Conservation (phyloP, 2,329 filamentous ascomycete genomes). For the Monosporascus sp. region DNA sequence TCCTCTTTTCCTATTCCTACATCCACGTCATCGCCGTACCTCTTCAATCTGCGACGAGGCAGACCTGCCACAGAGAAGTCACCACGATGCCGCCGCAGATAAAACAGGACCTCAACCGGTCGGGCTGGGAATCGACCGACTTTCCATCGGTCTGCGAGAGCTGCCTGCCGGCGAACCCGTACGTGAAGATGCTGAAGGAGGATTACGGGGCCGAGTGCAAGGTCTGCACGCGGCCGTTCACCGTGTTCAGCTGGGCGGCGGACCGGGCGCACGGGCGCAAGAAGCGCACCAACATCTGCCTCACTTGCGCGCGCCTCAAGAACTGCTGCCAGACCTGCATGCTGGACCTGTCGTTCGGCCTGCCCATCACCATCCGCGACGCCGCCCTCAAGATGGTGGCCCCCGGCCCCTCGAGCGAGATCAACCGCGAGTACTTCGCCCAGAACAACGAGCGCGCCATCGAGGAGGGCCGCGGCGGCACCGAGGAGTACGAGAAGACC, state of each 20-base stretch:
- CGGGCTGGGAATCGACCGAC: slow-evolving; percentile 91
- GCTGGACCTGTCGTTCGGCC: slow-evolving; percentile 91
- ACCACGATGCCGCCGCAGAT: slow-evolving; percentile 76
- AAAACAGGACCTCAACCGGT: slow-evolving; percentile 91
- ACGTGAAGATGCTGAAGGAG: slow-evolving; percentile 98
- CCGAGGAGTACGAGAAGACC: slow-evolving; percentile 92
- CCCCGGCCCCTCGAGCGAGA: slow-evolving; percentile 82
- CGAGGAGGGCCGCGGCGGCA: slow-evolving; percentile 78
- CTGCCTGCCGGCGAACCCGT: slow-evolving; percentile 93
- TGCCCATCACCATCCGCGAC: slow-evolving; percentile 92
- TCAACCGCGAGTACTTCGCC: slow-evolving; percentile 96
- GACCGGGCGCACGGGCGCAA: slow-evolving; percentile 83
- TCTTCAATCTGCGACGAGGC: too few relatives aligned
- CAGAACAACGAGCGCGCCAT: slow-evolving; percentile 96
- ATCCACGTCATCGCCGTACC: too few relatives aligned
- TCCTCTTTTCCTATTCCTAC: too few relatives aligned
- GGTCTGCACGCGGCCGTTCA: slow-evolving; percentile 90
- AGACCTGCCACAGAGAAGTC: not conserved
- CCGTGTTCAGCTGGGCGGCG: slow-evolving; percentile 90
- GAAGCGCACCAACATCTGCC: slow-evolving; percentile 90
- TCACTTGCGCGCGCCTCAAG: slow-evolving; percentile 94
- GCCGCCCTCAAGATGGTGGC: slow-evolving; percentile 97
- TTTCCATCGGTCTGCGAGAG: slow-evolving; percentile 87
- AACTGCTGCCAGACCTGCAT: slow-evolving; percentile 99
- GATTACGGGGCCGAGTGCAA: slow-evolving; percentile 87